These are phyloP conservation scores for Quercus variabilis DNA, from an alignment of 306 rosid species.

Conservation along the genomic window DNA sequence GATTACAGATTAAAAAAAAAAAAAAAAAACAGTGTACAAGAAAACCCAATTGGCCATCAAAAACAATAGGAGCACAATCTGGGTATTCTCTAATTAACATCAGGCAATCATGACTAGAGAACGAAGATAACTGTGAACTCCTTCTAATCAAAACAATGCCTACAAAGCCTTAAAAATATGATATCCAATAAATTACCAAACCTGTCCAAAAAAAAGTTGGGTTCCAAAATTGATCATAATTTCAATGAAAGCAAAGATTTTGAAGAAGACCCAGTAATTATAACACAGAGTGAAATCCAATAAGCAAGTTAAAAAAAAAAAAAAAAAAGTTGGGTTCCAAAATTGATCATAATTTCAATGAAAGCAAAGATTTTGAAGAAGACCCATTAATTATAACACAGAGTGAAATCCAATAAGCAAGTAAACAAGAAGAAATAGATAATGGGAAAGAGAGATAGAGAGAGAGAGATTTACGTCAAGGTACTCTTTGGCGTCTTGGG, in stretches of 20 bases:
- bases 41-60: background rate
- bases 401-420: background rate
- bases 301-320: no score
- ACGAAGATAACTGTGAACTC: background rate
- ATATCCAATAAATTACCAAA: no score
- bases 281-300: background rate
- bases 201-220: background rate
- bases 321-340: background rate
- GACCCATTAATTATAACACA: background rate
- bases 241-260: background rate
- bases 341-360: background rate
- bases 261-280: background rate
- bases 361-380: background rate
- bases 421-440: background rate
- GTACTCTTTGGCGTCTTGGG: slow-evolving; percentile 87
- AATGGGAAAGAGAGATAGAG: background rate
- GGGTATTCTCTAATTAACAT: background rate
- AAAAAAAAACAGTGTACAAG: background rate
- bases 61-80: background rate
- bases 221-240: background rate
- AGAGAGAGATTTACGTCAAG: slow-evolving; percentile 58
- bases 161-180: background rate
- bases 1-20: background rate
- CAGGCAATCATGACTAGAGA: background rate
- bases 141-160: background rate